Evolutionary conservation across 2,329 filamentous ascomycete species (phyloP).

Genomic region (Penicillium sp.): DNA sequence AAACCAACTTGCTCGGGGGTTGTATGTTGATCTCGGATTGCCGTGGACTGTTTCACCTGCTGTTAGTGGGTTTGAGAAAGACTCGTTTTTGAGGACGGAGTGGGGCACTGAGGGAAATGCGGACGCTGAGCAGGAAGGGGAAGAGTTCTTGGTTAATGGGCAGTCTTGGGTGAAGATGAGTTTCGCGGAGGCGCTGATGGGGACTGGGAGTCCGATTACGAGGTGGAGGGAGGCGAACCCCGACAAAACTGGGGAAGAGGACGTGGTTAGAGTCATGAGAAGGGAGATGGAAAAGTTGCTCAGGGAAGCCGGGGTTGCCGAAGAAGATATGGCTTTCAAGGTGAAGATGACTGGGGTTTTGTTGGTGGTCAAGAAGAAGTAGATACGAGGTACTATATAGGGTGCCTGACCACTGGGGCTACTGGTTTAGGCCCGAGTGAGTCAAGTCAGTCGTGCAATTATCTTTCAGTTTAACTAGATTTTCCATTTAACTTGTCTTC

Average conservation of each 20-base stretch:
- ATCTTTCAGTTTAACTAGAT: slow-evolving; percentile 4
- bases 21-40: slow-evolving; percentile 49
- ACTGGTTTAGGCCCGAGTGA: not conserved
- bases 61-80: slow-evolving; percentile 43
- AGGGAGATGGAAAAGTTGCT: slow-evolving; percentile 24
- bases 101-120: slow-evolving; percentile 39
- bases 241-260: slow-evolving; percentile 37
- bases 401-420: not conserved
- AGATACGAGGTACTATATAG: not conserved
- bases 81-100: slow-evolving; percentile 44
- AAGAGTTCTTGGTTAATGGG: slow-evolving; percentile 29
- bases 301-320: slow-evolving; percentile 25
- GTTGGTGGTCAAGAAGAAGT: slow-evolving; percentile 15
- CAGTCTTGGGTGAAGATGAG: slow-evolving; percentile 23
- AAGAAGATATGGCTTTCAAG: slow-evolving; percentile 27
- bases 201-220: slow-evolving; percentile 42
- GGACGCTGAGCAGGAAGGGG: slow-evolving; percentile 26
- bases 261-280: slow-evolving; percentile 32
- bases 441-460: not conserved
- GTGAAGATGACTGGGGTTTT: slow-evolving; percentile 19
- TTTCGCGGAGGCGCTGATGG: slow-evolving; percentile 26
- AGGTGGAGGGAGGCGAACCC: slow-evolving; percentile 45
- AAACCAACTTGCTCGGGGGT: slow-evolving; percentile 42
- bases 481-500: slow-evolving; percentile 22
- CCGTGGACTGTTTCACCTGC: slow-evolving; percentile 51